These are phyloP conservation scores for Plantago ovata DNA, from an alignment of 257 asterid genomes.

Conservation along the genomic window DNA sequence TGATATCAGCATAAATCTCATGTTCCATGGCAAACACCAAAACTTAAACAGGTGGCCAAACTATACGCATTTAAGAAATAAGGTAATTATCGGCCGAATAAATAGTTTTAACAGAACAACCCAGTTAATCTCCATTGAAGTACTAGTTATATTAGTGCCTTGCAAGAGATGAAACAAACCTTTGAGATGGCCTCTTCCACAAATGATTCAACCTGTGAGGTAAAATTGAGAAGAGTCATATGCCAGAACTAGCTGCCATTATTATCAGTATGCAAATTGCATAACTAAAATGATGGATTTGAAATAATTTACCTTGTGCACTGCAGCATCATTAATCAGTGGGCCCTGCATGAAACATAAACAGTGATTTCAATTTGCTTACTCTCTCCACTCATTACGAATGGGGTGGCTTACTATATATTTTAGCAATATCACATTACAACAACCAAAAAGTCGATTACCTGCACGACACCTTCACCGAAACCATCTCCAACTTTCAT, in stretches of 20 bases:
- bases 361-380: conserved; percentile 15
- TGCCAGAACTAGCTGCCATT: conserved; percentile 9
- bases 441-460: conserved; percentile 16
- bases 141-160: conserved; percentile 4
- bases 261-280: conserved; percentile 11
- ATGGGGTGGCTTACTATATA: conserved; percentile 6
- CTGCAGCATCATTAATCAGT: conserved; percentile 85
- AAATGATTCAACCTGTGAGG: conserved; percentile 71
- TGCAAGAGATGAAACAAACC: conserved; percentile 38
- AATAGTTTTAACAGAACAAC: no score
- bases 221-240: conserved; percentile 24
- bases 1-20: no score
- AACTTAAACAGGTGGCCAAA: no score
- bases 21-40: no score
- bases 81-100: no score
- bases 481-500: conserved; percentile 97
- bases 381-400: conserved; percentile 21
- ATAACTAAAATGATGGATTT: conserved; percentile 12
- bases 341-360: conserved; percentile 63
- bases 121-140: conserved; percentile 8
- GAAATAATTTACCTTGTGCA: conserved; percentile 57
- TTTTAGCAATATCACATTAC: conserved; percentile 15
- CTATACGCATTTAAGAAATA: no score
- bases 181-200: conserved; percentile 84
- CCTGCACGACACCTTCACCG: conserved; percentile 87